Conservation (phyloP, 768 basidiomycete genomes). For the Leucocoprinus sp. region DNA sequence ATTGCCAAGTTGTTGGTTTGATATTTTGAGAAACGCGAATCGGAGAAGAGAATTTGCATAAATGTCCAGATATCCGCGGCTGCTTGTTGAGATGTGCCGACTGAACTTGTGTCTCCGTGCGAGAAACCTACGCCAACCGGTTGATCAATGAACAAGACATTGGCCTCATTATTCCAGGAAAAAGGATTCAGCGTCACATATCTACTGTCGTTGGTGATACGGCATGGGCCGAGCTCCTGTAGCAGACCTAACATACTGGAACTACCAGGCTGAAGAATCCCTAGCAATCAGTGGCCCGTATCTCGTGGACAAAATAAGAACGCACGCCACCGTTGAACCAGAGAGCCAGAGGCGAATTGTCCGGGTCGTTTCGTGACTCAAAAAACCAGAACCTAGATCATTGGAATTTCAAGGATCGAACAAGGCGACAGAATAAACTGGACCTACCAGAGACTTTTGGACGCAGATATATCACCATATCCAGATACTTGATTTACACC, state of each 20-base stretch:
- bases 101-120: constrained; percentile 37
- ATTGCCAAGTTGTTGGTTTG: constrained; percentile 39
- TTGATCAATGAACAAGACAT: constrained; percentile 55
- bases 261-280: constrained; percentile 35
- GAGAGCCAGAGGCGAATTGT: constrained; percentile 52
- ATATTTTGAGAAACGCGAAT: constrained; percentile 44
- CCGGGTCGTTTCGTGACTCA: constrained; percentile 50
- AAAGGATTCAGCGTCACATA: constrained; percentile 41
- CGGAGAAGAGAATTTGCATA: constrained; percentile 54
- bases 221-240: constrained; percentile 73
- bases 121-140: constrained; percentile 60
- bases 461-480: constrained; percentile 50
- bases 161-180: constrained; percentile 52
- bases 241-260: constrained; percentile 58
- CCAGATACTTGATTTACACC: constrained; percentile 58
- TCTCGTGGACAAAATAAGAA: constrained; percentile 8
- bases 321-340: constrained; percentile 62
- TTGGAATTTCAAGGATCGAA: too few relatives aligned
- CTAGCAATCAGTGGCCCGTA: not conserved
- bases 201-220: constrained; percentile 45
- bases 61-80: constrained; percentile 54
- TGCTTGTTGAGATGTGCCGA: constrained; percentile 44
- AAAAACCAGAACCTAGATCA: constrained; percentile 66
- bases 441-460: constrained; percentile 42
- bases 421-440: not conserved